Evolutionary conservation across 2,329 filamentous ascomycete species (phyloP), one percentile per base, ranked within the genome.

Genomic region (Furcasterigmium sp.): DNA sequence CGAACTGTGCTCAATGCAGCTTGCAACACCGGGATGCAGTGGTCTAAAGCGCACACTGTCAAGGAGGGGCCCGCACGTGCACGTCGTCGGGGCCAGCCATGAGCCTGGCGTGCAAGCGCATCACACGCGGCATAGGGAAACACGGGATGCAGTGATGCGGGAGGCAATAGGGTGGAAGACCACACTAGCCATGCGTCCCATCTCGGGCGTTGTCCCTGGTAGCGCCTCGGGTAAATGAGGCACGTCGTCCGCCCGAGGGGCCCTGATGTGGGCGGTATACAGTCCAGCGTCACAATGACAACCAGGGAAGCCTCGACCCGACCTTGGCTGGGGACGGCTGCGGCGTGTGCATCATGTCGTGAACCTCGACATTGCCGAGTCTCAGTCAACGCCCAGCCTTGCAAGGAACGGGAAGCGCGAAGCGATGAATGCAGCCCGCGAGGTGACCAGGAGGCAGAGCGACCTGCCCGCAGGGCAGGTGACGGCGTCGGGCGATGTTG

Each of bases 321-420:
- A n/a, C n/a, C n/a, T n/a, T n/a, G n/a, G n/a, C n/a, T n/a, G n/a
- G n/a, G 41, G 83, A 86, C 53, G 89, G 89, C 52, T 90, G 85
- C 63, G 84, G 79, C 53, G 82, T 2, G 82, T 91, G 23, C 85
- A 91, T 60, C 81, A 87, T 34, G 79, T 81, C 1, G 88, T 88
- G 59, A 57, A 65, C 4, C 60, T 91, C 50, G 72, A 61, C 18
- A 62, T 81, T 4, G 61, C 65, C 15, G 84, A 91, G 42, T 90
- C 85, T n/a, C n/a, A n/a, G n/a, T n/a, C n/a, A n/a, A n/a, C n/a
- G n/a, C n/a, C n/a, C n/a, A n/a, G n/a, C n/a, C n/a, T n/a, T n/a
- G 68, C 68, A 50, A 75, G 86, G 55, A 90, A 89, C 66, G 56
- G 56, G 5, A 71, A 76, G 52, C 58, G 89, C 45, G 51, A 82